Evolutionary conservation across 192 early-diverging fungal genomes (phyloP).

Genomic region (Spizellomyces sp.): DNA sequence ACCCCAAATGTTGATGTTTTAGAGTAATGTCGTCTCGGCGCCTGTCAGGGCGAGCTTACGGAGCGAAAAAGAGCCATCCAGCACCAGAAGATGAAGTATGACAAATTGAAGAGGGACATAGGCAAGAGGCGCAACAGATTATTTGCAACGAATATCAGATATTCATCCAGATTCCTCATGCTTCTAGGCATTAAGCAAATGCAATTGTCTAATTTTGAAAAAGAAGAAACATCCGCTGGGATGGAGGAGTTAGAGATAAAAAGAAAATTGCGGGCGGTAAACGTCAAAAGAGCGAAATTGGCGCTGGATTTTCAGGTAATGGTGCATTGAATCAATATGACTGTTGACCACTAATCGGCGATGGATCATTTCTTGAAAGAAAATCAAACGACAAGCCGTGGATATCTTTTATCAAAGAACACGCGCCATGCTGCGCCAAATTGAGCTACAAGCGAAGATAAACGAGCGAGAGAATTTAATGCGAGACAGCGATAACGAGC

Average conservation of each 20-base stretch:
- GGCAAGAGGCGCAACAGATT: slow-evolving; percentile 31
- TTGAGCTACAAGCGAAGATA: slow-evolving; percentile 31
- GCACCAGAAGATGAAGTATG: slow-evolving; percentile 34
- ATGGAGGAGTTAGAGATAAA: slow-evolving; percentile 17
- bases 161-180: background rate
- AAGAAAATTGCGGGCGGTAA: background rate
- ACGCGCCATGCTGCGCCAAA: slow-evolving; percentile 13
- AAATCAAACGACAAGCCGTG: slow-evolving; percentile 15
- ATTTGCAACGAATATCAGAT: slow-evolving; percentile 10
- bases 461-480: background rate
- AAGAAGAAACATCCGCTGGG: slow-evolving; percentile 22
- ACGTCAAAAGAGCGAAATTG: slow-evolving; percentile 31
- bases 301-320: slow-evolving; percentile 32
- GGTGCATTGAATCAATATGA: background rate
- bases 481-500: slow-evolving; percentile 4
- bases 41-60: slow-evolving; percentile 21
- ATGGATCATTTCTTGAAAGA: slow-evolving; percentile 12
- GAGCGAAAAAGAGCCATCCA: slow-evolving; percentile 37
- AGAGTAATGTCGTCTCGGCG: slow-evolving; percentile 3
- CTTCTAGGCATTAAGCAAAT: slow-evolving; percentile 20
- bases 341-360: slow-evolving; percentile 10
- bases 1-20: slow-evolving; percentile 1
- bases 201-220: slow-evolving; percentile 9
- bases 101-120: slow-evolving; percentile 32
- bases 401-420: slow-evolving; percentile 27